Evolutionary conservation across 176 grass and related monocot species (phyloP).

Genomic region (Pontederia paniculata): DNA sequence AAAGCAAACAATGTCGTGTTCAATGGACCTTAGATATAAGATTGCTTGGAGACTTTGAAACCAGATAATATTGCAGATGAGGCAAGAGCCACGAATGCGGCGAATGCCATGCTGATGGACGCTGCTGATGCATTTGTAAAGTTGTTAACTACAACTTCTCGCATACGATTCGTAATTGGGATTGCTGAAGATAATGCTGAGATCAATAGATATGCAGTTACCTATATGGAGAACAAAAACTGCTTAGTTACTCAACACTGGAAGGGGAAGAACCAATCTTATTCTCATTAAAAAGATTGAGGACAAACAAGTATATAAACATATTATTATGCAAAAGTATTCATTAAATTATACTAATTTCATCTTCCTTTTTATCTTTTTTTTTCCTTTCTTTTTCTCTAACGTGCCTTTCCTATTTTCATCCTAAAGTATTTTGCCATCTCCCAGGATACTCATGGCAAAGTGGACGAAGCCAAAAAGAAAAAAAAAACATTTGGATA

Average conservation of each 20-base stretch:
- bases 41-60: conserved; percentile 67
- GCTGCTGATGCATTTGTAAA: conserved; percentile 82
- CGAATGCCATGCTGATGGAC: conserved; percentile 89
- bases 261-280: too few relatives aligned
- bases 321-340: too few relatives aligned
- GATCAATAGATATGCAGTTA: conserved; percentile 68
- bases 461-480: too few relatives aligned
- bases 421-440: too few relatives aligned
- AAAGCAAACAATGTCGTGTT: not conserved
- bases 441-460: too few relatives aligned
- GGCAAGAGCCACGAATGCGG: conserved; percentile 69
- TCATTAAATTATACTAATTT: too few relatives aligned
- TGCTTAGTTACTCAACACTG: not conserved
- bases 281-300: too few relatives aligned
- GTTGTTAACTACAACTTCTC: conserved; percentile 43
- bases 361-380: too few relatives aligned
- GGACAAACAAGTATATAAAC: too few relatives aligned
- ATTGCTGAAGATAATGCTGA: conserved; percentile 68
- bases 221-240: conserved; percentile 23
- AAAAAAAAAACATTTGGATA: too few relatives aligned
- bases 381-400: too few relatives aligned
- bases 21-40: conserved; percentile 31
- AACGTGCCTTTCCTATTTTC: too few relatives aligned
- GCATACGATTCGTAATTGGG: conserved; percentile 77
- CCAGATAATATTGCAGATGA: conserved; percentile 64